Conservation (phyloP, 2,329 filamentous ascomycete genomes). For the Calonectria henricotiae region DNA sequence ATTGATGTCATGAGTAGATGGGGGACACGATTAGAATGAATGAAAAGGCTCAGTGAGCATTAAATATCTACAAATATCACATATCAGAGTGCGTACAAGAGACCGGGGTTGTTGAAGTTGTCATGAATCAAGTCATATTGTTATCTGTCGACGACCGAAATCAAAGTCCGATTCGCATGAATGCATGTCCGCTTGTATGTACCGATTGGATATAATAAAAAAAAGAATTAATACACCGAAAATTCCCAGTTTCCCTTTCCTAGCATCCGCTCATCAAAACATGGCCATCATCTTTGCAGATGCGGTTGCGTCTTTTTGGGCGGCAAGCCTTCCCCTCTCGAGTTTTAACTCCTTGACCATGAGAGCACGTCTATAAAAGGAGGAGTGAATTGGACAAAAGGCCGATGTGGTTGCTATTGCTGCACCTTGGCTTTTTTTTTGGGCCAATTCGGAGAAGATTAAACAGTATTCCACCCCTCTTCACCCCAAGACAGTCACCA, state of each 20-base stretch:
- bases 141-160: constrained; percentile 10
- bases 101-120: not conserved
- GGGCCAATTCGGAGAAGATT: constrained; percentile 18
- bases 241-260: constrained; percentile 13
- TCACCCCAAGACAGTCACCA: not conserved
- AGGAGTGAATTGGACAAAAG: not conserved
- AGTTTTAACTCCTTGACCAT: constrained; percentile 11
- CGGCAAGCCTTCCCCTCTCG: not conserved
- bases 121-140: constrained; percentile 24
- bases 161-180: not conserved
- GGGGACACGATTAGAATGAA: not conserved
- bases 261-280: constrained; percentile 8
- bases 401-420: not conserved
- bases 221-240: constrained; percentile 20
- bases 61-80: constrained; percentile 7
- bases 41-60: not conserved
- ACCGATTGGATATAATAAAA: constrained; percentile 27
- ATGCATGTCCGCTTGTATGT: constrained; percentile 27
- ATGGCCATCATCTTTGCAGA: not conserved
- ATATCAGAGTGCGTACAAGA: not conserved
- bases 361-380: not conserved
- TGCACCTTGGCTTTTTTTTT: not conserved
- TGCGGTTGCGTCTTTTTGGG: not conserved
- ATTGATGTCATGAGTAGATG: not conserved
- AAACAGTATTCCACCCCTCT: not conserved